Evolutionary conservation across 2,329 filamentous ascomycete genomes (phyloP).

Genomic region (Colletotrichum eleusines): DNA sequence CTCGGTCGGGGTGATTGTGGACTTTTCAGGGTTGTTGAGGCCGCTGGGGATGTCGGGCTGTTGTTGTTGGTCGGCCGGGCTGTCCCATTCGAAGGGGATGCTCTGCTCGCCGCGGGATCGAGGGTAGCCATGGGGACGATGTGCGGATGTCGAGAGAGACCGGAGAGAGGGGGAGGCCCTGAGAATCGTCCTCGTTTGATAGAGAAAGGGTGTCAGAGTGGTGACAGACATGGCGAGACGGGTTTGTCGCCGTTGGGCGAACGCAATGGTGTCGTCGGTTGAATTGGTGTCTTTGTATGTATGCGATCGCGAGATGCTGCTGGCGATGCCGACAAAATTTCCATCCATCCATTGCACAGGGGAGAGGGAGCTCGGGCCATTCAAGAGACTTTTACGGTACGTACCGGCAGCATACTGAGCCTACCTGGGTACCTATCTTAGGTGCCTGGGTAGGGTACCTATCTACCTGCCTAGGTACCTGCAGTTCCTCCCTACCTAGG

Average conservation of each 20-base stretch:
- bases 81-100: slow-evolving; percentile 66
- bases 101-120: slow-evolving; percentile 44
- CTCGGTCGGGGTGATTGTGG: slow-evolving; percentile 70
- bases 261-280: not conserved
- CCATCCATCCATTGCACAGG: too few relatives aligned
- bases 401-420: too few relatives aligned
- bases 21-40: slow-evolving; percentile 45
- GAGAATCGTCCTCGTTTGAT: slow-evolving; percentile 75
- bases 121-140: slow-evolving; percentile 41
- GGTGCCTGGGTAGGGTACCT: too few relatives aligned
- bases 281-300: not conserved
- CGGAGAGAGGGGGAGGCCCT: slow-evolving; percentile 46
- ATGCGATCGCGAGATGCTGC: not conserved
- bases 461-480: too few relatives aligned
- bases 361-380: too few relatives aligned
- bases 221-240: slow-evolving; percentile 54
- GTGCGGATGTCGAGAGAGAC: slow-evolving; percentile 39
- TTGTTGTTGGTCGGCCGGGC: slow-evolving; percentile 43
- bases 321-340: slow-evolving; percentile 22
- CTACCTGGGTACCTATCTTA: too few relatives aligned
- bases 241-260: not conserved
- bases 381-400: too few relatives aligned
- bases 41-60: slow-evolving; percentile 43
- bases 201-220: slow-evolving; percentile 75
- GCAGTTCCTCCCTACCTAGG: too few relatives aligned